phyloP scores from a whole-genome alignment of 2,329 filamentous ascomycete species.

The Pseudogymnoascus destructans region DNA sequence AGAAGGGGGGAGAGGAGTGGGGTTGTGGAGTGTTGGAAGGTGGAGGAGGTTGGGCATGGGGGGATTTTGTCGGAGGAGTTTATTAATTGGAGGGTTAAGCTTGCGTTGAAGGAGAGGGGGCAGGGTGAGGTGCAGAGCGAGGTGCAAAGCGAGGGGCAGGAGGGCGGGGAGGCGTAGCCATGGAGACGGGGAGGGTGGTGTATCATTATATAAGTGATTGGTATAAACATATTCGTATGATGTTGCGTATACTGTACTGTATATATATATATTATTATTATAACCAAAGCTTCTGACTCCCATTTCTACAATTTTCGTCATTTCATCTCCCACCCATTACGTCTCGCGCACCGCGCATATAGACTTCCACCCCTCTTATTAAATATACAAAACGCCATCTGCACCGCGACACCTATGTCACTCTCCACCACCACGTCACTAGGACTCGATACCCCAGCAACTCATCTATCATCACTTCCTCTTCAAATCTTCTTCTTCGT shows the following conservation, averaged over 20 bases:
- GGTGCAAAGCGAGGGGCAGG: not conserved
- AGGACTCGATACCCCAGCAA: not conserved
- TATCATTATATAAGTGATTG: not conserved
- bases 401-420: not conserved
- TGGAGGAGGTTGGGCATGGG: constrained; percentile 63
- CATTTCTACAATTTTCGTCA: not conserved
- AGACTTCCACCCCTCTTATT: not conserved
- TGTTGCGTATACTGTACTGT: not conserved
- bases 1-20: constrained; percentile 48
- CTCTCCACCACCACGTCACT: too few relatives aligned
- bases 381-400: not conserved
- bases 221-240: not conserved
- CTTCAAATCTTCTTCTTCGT: constrained; percentile 6
- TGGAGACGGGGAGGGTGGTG: not conserved
- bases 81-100: constrained; percentile 49
- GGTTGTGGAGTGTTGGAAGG: constrained; percentile 59
- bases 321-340: not conserved
- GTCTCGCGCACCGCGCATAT: not conserved
- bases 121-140: not conserved
- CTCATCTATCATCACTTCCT: not conserved
- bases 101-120: constrained; percentile 12
- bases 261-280: not conserved
- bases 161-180: not conserved
- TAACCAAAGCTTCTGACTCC: not conserved
- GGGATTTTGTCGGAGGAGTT: constrained; percentile 67